Conservation (phyloP, 257 asterid species). For the Misopates orontium region DNA sequence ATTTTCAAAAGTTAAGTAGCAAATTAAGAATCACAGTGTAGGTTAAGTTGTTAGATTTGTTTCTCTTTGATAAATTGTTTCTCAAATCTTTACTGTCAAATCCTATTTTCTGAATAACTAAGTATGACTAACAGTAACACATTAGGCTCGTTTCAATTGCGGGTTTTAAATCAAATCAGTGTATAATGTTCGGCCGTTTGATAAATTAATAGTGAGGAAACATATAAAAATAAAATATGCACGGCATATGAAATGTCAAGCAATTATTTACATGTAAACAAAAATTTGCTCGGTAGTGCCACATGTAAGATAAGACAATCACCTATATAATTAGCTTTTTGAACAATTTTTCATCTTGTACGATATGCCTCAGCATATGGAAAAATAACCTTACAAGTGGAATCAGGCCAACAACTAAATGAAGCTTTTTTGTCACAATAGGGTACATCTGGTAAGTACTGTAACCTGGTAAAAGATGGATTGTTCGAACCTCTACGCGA, state of each 20-base stretch:
- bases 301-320: background rate
- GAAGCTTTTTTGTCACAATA: slow-evolving; percentile 9
- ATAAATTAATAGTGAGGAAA: too few relatives aligned
- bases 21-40: too few relatives aligned
- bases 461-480: slow-evolving; percentile 14
- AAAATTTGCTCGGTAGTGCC: background rate
- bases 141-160: too few relatives aligned
- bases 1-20: too few relatives aligned
- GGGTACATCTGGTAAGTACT: background rate
- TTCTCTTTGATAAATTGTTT: too few relatives aligned
- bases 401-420: slow-evolving; percentile 13
- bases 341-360: background rate
- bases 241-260: background rate
- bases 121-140: too few relatives aligned
- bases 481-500: slow-evolving; percentile 3
- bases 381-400: slow-evolving; percentile 17
- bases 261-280: background rate
- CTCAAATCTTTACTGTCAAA: too few relatives aligned
- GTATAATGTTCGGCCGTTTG: too few relatives aligned
- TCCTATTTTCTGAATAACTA: too few relatives aligned
- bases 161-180: too few relatives aligned
- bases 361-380: background rate
- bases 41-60: too few relatives aligned
- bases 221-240: too few relatives aligned
- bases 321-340: background rate